Base-by-base conservation (phyloP, 495 filamentous ascomycete genomes). In the Xylaria grammica region DNA sequence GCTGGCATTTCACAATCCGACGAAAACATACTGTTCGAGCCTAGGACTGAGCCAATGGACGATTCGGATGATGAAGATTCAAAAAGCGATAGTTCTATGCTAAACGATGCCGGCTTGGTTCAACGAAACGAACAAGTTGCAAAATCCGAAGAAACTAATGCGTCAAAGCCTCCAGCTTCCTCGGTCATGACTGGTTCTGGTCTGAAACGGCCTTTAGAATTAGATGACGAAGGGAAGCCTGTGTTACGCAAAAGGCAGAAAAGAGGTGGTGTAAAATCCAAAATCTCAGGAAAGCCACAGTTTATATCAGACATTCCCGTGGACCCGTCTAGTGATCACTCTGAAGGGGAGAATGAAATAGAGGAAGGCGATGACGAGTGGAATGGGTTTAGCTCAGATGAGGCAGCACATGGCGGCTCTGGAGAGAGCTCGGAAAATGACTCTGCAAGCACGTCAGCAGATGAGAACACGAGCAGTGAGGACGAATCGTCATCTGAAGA, bases 121-220 rank as follows among this genome's bases (percentile, higher is more conserved):
- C 44, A 15, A 32, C 44, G 7, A 20, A 29, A 9, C 11, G 24
- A 7, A 57, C 29, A 58, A 34, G 24, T n/a, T 15, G 29, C 53
- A 22, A 42, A 58, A 44, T 13, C 44, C 11, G 24, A 40, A 26
- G 50, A 40, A 57, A 34, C 1, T n/a, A 32, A 19, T 19, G 20
- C 13, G 4, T 11, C 30, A 0, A 44, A 45, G 17, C 52, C 52
- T 17, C 30, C 42, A 40, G 50, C 30, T 42, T 30, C 44, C 50
- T 34, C 54, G 36, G 17, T 38, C 17, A 7, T 73, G 60, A 70
- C 87, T 65, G 95, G 95, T 34, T 90, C 87, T 69, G 95, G 95
- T 9, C 74, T 99, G 53, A 98, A 97, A 72, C 86, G 93, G 51
- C 91, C 93, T 17, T 80, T 98, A 20, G 91, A 96, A 32, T 50